These are phyloP conservation scores for Gamarada debralockiae DNA, from an alignment of 495 filamentous ascomycete genomes.

Conservation along the genomic window DNA sequence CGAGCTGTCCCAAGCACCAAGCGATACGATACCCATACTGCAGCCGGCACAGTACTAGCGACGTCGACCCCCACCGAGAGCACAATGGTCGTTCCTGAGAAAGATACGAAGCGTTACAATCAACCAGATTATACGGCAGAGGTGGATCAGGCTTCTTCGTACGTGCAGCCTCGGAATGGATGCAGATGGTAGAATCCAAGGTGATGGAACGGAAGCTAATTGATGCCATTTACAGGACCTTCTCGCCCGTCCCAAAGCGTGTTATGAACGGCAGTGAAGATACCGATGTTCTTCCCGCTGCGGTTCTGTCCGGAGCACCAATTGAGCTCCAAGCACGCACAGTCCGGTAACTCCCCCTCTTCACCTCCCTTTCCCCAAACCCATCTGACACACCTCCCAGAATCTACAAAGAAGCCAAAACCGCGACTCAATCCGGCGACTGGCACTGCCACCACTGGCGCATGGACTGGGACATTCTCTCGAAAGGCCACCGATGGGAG, in stretches of 20 bases:
- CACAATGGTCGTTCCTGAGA: neutral
- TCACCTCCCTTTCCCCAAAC: neutral
- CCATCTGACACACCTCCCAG: slow-evolving; percentile 43
- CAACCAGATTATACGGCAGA: slow-evolving; percentile 71
- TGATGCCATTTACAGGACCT: slow-evolving; percentile 52
- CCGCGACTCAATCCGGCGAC: slow-evolving; percentile 89
- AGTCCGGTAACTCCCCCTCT: slow-evolving; percentile 64
- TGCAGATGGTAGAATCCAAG: neutral
- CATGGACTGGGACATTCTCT: slow-evolving; percentile 96
- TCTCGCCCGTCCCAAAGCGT: slow-evolving; percentile 82
- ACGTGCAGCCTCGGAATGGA: neutral
- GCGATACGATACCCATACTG: slow-evolving; percentile 43
- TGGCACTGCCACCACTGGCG: slow-evolving; percentile 84
- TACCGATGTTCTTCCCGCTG: slow-evolving; percentile 69
- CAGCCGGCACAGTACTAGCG: slow-evolving; percentile 30
- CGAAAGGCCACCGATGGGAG: slow-evolving; percentile 91
- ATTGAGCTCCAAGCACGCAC: slow-evolving; percentile 89
- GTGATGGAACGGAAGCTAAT: slow-evolving; percentile 2
- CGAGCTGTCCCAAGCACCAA: slow-evolving; percentile 33
- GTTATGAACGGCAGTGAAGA: slow-evolving; percentile 90
- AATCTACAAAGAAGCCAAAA: slow-evolving; percentile 85
- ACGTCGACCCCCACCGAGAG: slow-evolving; percentile 10
- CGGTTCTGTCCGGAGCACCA: slow-evolving; percentile 87
- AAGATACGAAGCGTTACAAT: slow-evolving; percentile 37
- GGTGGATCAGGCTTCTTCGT: slow-evolving; percentile 28